Evolutionary conservation across 2,329 filamentous ascomycete genomes (phyloP).

Genomic region (Trichophyton equinum): DNA sequence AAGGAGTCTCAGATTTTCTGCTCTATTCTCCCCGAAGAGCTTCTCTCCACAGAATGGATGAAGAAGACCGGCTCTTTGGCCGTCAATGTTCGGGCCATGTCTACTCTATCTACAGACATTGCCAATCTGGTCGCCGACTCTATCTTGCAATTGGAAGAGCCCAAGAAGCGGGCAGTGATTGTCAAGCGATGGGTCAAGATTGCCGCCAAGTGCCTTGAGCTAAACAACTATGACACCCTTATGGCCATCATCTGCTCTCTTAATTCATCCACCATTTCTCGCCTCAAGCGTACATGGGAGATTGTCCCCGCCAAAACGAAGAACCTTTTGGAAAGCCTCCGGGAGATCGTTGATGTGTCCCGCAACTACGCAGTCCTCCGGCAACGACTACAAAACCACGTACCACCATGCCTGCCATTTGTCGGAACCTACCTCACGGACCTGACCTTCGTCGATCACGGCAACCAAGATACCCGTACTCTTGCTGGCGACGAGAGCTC

Average conservation of each 20-base stretch:
- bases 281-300: constrained; percentile 87
- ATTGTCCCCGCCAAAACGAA: constrained; percentile 72
- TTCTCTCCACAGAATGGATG: constrained; percentile 86
- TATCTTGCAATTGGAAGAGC: constrained; percentile 75
- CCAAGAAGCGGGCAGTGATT: constrained; percentile 75
- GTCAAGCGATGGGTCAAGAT: constrained; percentile 99
- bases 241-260: constrained; percentile 96
- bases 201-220: constrained; percentile 68
- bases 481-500: constrained; percentile 53
- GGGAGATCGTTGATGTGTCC: constrained; percentile 74
- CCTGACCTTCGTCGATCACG: constrained; percentile 87
- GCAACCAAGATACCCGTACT: constrained; percentile 74
- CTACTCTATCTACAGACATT: constrained; percentile 77
- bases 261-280: constrained; percentile 80
- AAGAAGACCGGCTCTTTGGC: constrained; percentile 70
- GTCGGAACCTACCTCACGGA: constrained; percentile 94
- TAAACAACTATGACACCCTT: constrained; percentile 90
- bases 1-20: constrained; percentile 89
- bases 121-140: constrained; percentile 88
- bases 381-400: constrained; percentile 67
- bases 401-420: constrained; percentile 87
- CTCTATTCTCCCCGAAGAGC: constrained; percentile 79
- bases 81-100: constrained; percentile 88
- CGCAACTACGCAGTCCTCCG: constrained; percentile 86
- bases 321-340: constrained; percentile 62